Conservation (phyloP, 2,329 filamentous ascomycete genomes). For the Coleophoma crateriformis region DNA sequence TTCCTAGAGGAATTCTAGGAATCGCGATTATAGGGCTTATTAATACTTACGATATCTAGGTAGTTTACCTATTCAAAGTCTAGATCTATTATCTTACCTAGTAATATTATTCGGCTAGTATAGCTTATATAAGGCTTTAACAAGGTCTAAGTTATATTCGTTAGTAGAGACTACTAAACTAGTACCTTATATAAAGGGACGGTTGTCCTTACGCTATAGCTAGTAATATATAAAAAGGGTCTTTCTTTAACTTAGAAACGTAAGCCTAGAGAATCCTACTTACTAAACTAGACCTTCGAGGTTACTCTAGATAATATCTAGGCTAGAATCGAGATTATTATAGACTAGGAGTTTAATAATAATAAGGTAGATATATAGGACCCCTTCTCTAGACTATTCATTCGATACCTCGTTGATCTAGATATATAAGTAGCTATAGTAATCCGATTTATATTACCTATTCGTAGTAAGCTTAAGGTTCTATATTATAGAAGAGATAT, state of each 20-base stretch:
- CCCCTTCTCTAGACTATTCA: background rate
- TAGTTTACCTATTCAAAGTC: background rate
- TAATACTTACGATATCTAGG: background rate
- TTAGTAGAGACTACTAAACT: background rate
- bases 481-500: background rate
- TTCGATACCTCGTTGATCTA: background rate
- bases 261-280: background rate
- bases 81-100: background rate
- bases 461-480: background rate
- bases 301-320: background rate
- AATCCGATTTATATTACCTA: background rate
- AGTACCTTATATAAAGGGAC: background rate
- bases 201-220: background rate
- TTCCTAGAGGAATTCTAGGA: background rate
- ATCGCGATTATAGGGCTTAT: background rate
- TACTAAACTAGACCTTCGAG: background rate
- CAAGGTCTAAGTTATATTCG: background rate
- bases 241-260: background rate
- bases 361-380: background rate
- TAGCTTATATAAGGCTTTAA: background rate
- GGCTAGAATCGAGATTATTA: background rate
- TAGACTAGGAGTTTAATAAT: background rate
- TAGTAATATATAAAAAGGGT: background rate
- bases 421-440: background rate
- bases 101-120: background rate